Base-by-base conservation (phyloP, 2,329 filamentous ascomycete species). In the Pseudogymnoascus sp. region DNA sequence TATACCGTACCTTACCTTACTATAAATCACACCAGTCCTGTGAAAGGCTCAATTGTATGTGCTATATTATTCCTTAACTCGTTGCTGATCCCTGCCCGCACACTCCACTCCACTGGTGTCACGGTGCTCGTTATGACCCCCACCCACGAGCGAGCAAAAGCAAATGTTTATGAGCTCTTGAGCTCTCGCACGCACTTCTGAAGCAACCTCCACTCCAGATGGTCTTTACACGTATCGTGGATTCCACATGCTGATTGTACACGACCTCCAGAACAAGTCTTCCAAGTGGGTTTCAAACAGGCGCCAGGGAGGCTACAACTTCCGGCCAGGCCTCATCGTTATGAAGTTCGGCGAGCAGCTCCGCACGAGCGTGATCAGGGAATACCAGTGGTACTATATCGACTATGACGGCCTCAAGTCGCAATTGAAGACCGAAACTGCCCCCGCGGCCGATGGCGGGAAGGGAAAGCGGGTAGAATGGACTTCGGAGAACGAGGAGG, bases 321-420 rank as follows among this genome's bases (percentile, higher is more conserved):
- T 61, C 65, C 71, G 72, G 35, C 82, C 81, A 47, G 81, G 82
- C 63, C 73, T 79, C 65, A 73, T 85, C 76, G 78, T 83, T 78
- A 87, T 87, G 85, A 87, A 87, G 82, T 99, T 97, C 81, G 94
- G 94, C 74, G 90, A 97, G 77, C 92, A 99, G 82, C 86, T 99
- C 71, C 91, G 91, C 66, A 93, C 91, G 71, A 97, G 92, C 73
- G 84, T 96, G 72, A 96, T 97, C 76, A 92, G 90, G 80, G 92
- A 97, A 78, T 99, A 95, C 79, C 87, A 92, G 75, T 96, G 92
- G 87, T 91, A 96, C 80, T 99, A 99, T 78, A 97, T 99, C 77
- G 89, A 91, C 77, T 99, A 99, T 78, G 92, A 97, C 74, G 90
- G 88, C 66, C 84, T 99, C 58, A 99, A 99, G 78, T 81, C 83